Conservation (phyloP, 257 asterid species). For the Plantago elongata region DNA sequence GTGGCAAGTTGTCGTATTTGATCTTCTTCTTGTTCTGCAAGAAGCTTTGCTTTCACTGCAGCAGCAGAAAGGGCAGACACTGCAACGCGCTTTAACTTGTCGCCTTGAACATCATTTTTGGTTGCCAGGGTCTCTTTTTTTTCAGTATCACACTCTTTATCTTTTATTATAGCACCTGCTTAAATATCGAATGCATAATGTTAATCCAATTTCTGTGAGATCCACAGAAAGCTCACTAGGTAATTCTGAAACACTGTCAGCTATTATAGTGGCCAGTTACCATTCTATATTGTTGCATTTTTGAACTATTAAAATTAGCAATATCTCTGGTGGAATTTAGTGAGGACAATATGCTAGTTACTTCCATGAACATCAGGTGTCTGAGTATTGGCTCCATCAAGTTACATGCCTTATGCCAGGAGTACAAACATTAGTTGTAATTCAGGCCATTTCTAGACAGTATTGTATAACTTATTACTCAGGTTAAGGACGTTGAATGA, state of each 20-base stretch:
- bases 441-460: background rate
- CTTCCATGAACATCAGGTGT: background rate
- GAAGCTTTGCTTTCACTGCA: slow-evolving; percentile 93
- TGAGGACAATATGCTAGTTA: background rate
- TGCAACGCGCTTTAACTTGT: slow-evolving; percentile 71
- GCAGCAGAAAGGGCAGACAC: slow-evolving; percentile 88
- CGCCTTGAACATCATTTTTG: slow-evolving; percentile 32
- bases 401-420: background rate
- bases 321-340: background rate
- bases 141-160: slow-evolving; percentile 26
- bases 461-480: background rate
- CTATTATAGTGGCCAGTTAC: too few species aligned
- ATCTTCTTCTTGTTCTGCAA: slow-evolving; percentile 92
- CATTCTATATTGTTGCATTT: too few species aligned
- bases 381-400: too few species aligned
- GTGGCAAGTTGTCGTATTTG: slow-evolving; percentile 77
- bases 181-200: slow-evolving; percentile 17
- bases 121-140: slow-evolving; percentile 32
- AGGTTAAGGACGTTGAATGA: background rate
- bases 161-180: slow-evolving; percentile 39
- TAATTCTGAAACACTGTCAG: background rate
- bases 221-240: slow-evolving; percentile 9
- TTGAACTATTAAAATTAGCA: too few species aligned
- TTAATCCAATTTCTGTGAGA: slow-evolving; percentile 15
- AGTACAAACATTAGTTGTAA: slow-evolving; percentile 7